Evolutionary conservation across 352 stramenopile genomes (phyloP).

Genomic region (Phytophthora ramorum): DNA sequence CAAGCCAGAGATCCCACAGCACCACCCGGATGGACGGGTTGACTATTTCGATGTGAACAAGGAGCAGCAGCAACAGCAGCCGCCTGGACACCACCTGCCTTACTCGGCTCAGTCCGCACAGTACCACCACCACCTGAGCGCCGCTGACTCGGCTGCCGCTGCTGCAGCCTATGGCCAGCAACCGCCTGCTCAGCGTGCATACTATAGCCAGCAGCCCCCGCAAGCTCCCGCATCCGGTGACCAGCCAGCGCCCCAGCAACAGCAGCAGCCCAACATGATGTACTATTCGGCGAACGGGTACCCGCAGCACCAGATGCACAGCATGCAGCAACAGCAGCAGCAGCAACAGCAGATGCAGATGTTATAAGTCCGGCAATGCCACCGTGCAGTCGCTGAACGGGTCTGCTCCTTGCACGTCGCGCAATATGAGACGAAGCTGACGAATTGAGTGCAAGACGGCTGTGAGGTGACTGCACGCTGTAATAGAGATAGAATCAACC

Average conservation of each 20-base stretch:
- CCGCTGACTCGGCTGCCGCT: constrained; percentile 62
- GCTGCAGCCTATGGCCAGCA: constrained; percentile 61
- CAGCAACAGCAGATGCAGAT: constrained; percentile 67
- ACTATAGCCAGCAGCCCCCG: constrained; percentile 62
- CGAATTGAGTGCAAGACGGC: constrained; percentile 30
- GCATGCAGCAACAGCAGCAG: constrained; percentile 49
- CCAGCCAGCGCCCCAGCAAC: constrained; percentile 36
- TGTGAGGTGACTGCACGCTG: constrained; percentile 19
- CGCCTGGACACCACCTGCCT: constrained; percentile 51
- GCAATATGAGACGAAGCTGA: constrained; percentile 31
- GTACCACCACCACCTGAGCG: constrained; percentile 77
- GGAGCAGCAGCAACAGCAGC: constrained; percentile 56
- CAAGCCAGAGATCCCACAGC: constrained; percentile 55
- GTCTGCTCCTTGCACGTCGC: constrained; percentile 35
- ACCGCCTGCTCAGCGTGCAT: constrained; percentile 41
- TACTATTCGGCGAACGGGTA: constrained; percentile 77
- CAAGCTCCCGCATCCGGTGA: constrained; percentile 30
- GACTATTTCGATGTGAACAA: constrained; percentile 85
- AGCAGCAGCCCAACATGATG: constrained; percentile 62
- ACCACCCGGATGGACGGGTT: constrained; percentile 44
- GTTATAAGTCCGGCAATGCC: constrained; percentile 52
- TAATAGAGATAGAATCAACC: constrained; percentile 51
- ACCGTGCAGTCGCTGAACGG: constrained; percentile 21
- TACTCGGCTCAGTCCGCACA: constrained; percentile 58
- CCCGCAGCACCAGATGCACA: constrained; percentile 78